Conservation (phyloP, 2,329 filamentous ascomycete genomes). For the Trematosphaeria pertusa region DNA sequence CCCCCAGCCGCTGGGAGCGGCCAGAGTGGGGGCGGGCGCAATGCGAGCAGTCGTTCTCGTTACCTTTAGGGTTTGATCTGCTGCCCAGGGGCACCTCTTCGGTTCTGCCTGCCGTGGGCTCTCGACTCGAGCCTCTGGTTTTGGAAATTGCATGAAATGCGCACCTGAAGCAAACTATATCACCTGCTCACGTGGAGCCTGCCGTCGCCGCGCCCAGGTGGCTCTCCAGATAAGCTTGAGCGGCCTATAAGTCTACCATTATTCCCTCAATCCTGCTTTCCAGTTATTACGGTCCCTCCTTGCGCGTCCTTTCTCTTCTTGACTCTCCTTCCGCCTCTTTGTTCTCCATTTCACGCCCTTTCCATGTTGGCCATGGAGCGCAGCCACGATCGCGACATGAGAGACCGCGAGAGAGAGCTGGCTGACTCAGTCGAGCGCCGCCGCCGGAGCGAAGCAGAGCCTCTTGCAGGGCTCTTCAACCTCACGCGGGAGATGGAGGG, state of each 20-base stretch:
- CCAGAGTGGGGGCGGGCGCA: conserved; percentile 15
- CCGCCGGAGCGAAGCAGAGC: conserved; percentile 23
- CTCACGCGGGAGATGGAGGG: conserved; percentile 42
- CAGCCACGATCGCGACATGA: conserved; percentile 20
- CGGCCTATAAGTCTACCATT: conserved; percentile 15
- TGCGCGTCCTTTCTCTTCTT: conserved; percentile 5
- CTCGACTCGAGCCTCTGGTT: conserved; percentile 4
- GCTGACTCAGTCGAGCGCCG: conserved; percentile 23
- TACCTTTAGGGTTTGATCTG: conserved; percentile 28
- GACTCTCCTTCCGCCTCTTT: conserved; percentile 3
- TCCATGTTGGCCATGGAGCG: conserved; percentile 21
- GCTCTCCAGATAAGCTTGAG: conserved; percentile 6
- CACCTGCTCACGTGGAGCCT: conserved; percentile 6
- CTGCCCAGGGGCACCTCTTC: conserved; percentile 23
- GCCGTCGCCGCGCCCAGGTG: conserved; percentile 1
- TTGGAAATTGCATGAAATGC: conserved; percentile 19
- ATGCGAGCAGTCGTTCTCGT: conserved; percentile 19
- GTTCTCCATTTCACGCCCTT: neutral
- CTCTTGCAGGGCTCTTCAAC: conserved; percentile 37
- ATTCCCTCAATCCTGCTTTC: conserved; percentile 3
- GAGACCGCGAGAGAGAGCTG: conserved; percentile 34
- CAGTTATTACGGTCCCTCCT: neutral
- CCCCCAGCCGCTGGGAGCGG: neutral
- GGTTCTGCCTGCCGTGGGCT: conserved; percentile 20
- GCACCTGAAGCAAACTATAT: conserved; percentile 16